Percentiles rank a stretch among this genome's conserved stretches.
Conservation (phyloP, 1,284 basidiomycete species). For the Tylopilus sp. region DNA sequence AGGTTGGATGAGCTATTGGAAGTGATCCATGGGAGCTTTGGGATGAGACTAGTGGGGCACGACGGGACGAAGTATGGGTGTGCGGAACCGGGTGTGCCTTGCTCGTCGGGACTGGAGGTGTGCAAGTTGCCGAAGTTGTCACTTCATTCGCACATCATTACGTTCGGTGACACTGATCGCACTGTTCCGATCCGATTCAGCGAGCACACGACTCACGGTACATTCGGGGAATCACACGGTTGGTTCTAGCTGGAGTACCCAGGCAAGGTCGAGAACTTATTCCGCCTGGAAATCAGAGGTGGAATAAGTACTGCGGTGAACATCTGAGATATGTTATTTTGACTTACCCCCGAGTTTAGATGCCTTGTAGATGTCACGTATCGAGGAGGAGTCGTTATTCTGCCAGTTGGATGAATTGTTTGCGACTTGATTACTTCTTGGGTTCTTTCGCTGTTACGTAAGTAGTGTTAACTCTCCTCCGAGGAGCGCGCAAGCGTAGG, state of each 20-base stretch:
- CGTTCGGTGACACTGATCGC: background rate
- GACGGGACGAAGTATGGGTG: slow-evolving; percentile 14
- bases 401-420: no score
- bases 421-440: no score
- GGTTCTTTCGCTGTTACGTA: no score
- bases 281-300: no score
- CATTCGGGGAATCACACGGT: background rate
- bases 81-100: background rate
- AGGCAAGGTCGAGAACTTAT: no score
- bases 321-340: no score
- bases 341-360: no score
- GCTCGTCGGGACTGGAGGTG: background rate
- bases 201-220: background rate
- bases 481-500: no score
- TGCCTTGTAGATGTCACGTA: no score
- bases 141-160: slow-evolving; percentile 11
- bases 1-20: background rate
- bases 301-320: no score
- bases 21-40: slow-evolving; percentile 11
- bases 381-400: no score
- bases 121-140: slow-evolving; percentile 4
- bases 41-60: slow-evolving; percentile 10
- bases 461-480: no score
- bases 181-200: background rate
- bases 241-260: slow-evolving; percentile 11